These are phyloP conservation scores for Mortierella sp. DNA, from an alignment of 371 early-diverging fungal species.

Conservation along the genomic window DNA sequence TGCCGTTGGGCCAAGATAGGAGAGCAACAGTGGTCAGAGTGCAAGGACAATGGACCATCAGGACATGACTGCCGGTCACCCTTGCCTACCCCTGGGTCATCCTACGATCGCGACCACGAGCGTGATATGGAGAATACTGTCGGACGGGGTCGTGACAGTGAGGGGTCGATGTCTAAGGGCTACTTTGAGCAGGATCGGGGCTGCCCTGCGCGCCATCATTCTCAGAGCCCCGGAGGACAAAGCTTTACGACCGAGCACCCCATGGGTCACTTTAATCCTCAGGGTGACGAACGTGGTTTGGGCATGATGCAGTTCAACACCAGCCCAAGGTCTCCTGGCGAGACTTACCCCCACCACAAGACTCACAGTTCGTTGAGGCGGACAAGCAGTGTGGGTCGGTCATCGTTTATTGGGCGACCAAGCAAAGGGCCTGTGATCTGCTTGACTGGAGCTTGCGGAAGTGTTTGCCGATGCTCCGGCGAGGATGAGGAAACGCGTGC, in stretches of 20 bases:
- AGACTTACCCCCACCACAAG: constrained; percentile 21
- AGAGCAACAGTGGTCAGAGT: constrained; percentile 40
- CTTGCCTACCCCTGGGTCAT: background rate
- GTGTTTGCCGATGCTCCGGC: constrained; percentile 45
- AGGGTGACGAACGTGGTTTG: constrained; percentile 13
- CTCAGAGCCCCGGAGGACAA: constrained; percentile 22
- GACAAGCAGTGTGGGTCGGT: constrained; percentile 44
- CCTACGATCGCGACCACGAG: constrained; percentile 19
- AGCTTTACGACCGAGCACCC: constrained; percentile 1
- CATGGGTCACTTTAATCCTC: constrained; percentile 11
- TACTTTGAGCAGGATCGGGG: constrained; percentile 27
- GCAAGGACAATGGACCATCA: constrained; percentile 20
- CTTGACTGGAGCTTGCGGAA: constrained; percentile 52
- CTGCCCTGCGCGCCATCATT: background rate
- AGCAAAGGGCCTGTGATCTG: constrained; percentile 23
- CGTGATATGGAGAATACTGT: constrained; percentile 6
- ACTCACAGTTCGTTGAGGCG: constrained; percentile 14
- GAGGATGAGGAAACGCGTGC: constrained; percentile 56
- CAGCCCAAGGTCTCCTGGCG: constrained; percentile 42
- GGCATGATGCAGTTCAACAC: constrained; percentile 36
- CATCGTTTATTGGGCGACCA: constrained; percentile 25
- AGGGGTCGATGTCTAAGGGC: background rate
- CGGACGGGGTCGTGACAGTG: constrained; percentile 11
- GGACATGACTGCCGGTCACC: constrained; percentile 27
- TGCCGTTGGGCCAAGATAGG: constrained; percentile 46